Base-by-base conservation (phyloP, 306 rosid species). In the Pyrus betulifolia region DNA sequence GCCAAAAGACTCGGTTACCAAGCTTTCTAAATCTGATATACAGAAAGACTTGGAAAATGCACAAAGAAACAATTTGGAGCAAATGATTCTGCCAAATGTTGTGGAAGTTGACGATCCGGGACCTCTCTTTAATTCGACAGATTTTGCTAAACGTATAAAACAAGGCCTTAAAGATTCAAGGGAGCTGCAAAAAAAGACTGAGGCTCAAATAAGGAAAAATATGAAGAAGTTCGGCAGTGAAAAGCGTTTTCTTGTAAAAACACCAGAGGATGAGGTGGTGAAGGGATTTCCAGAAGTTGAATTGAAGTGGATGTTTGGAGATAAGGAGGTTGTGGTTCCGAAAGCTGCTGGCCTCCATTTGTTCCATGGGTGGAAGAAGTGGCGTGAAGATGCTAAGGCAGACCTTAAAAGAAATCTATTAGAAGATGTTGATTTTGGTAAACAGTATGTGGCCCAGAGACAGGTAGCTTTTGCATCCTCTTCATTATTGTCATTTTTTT, bases 331-430 rank as follows among this genome's bases (percentile, higher is more conserved):
- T 27, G 83, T 86, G 51, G 91, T 86, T 82, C 97, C 97, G 67
- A 92, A 88, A 76, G 96, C 97, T 86, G 71, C 82, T 77, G 78
- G 91, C 75, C 87, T 90, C 75, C 96, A 88, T 82, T 82, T 92
- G 85, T 92, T 82, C 82, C 96, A 90, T 86, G 91, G 97, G 80
- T 92, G 97, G 97, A 92, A 90, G 87, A 88, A 90, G 81, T 92
- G 96, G 97, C 96, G 93, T 13, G 91, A 88, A 81, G 92, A 92
- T 84, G 88, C 91, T 40, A 92, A 92, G 86, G 86, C 89, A 72
- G 89, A 87, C 77, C 80, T 92, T 31, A 92, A 92, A 80, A 80
- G 85, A 73, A 92, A 82, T 63, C 80, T 92, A n/a, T 75, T 92
- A 75, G 88, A 86, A 82, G 80, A 92, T 76, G 77, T 82, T 69